Percentiles rank a stretch among this genome's conserved stretches.
Evolutionary conservation across 345 rosid genomes (phyloP).

Genomic region (Gynandropsis gynandra): DNA sequence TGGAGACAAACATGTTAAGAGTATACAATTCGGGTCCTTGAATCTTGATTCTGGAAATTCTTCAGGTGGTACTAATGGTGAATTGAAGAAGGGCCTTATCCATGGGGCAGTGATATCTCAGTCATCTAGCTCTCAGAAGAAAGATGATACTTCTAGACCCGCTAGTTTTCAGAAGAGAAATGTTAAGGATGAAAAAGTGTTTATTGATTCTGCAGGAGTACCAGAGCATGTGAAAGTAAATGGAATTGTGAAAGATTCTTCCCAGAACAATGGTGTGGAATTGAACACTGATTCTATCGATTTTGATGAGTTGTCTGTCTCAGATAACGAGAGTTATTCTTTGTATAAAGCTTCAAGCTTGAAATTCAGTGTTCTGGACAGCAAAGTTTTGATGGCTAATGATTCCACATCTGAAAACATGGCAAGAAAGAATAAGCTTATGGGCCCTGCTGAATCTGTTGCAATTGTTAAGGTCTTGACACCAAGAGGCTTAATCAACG

Average conservation of each 20-base stretch:
- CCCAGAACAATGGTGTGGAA: conserved; percentile 39
- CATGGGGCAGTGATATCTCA: conserved; percentile 32
- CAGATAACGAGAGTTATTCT: conserved; percentile 37
- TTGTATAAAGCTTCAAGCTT: conserved; percentile 32
- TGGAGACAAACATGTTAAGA: conserved; percentile 32
- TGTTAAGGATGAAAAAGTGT: conserved; percentile 20
- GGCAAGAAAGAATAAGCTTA: conserved; percentile 25
- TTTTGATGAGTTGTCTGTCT: conserved; percentile 26
- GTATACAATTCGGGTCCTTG: conserved; percentile 54
- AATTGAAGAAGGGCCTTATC: conserved; percentile 25
- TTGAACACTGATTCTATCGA: conserved; percentile 26
- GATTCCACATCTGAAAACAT: conserved; percentile 25
- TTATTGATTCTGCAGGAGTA: conserved; percentile 21
- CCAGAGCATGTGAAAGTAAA: conserved; percentile 31
- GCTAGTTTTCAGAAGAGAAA: conserved; percentile 17
- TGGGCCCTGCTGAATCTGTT: conserved; percentile 33
- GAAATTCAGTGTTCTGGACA: conserved; percentile 45
- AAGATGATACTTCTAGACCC: conserved; percentile 17
- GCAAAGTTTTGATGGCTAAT: conserved; percentile 22
- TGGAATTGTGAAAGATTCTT: conserved; percentile 31
- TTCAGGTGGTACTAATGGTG: conserved; percentile 33
- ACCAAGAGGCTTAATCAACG: conserved; percentile 82
- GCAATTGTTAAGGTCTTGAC: conserved; percentile 33
- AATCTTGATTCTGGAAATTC: conserved; percentile 31
- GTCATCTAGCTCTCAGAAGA: conserved; percentile 26